Evolutionary conservation across 768 basidiomycete genomes (phyloP).

Genomic region (Rhodosporidiobolus odoratus): DNA sequence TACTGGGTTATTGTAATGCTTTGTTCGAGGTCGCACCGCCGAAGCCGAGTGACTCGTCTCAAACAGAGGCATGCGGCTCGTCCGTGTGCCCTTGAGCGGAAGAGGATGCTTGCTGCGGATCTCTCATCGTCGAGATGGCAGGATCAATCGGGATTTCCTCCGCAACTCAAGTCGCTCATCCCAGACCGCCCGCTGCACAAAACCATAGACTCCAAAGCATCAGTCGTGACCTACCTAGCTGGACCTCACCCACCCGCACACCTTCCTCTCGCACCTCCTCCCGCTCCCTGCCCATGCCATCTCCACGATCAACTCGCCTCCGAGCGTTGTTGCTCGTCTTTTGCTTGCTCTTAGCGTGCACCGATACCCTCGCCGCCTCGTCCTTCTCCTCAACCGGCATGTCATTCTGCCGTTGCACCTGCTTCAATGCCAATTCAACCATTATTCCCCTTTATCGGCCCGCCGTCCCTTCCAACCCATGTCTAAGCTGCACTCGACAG

Average conservation of each 20-base stretch:
- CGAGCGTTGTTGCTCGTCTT: neutral
- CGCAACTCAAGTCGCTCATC: neutral
- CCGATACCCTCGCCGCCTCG: neutral
- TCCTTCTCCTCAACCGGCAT: slow-evolving; percentile 16
- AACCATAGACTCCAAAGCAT: too few species aligned
- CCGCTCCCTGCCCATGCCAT: neutral
- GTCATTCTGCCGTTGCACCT: slow-evolving; percentile 45
- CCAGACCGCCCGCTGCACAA: too few species aligned
- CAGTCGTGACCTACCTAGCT: too few species aligned
- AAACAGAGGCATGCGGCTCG: too few species aligned
- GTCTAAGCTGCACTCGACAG: slow-evolving; percentile 49
- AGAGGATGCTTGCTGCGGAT: too few species aligned
- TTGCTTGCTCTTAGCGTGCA: neutral
- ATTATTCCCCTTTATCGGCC: slow-evolving; percentile 50
- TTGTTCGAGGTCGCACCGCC: too few species aligned
- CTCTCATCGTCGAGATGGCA: too few species aligned
- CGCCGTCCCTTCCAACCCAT: slow-evolving; percentile 46
- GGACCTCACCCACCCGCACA: neutral
- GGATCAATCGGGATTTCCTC: too few species aligned
- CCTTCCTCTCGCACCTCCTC: neutral
- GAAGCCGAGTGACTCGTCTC: too few species aligned
- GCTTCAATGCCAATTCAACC: slow-evolving; percentile 48
- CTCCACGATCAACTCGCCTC: neutral
- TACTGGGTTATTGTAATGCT: too few species aligned
- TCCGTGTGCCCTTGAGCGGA: too few species aligned